Conservation (phyloP, 306 rosid species). For the Citrullus colocynthis region DNA sequence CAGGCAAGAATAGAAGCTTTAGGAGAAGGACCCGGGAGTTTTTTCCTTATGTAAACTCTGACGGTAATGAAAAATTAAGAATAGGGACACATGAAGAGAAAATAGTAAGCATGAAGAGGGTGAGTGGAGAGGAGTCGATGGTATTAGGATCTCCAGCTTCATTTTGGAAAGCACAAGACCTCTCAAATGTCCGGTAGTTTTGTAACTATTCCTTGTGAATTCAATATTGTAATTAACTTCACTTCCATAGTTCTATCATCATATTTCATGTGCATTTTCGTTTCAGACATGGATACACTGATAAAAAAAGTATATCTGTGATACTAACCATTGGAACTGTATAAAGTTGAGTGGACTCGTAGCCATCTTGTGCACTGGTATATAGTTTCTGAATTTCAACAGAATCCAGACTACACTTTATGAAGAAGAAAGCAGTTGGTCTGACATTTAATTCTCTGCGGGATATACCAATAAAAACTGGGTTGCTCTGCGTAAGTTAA, state of each 20-base stretch:
- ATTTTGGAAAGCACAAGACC: not conserved
- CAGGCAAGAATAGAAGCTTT: not conserved
- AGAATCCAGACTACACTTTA: slow-evolving; percentile 65
- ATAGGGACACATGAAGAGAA: not conserved
- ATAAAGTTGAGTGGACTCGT: slow-evolving; percentile 77
- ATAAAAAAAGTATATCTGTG: not conserved
- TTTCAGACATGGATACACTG: not conserved
- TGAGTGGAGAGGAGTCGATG: not conserved
- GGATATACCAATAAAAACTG: slow-evolving; percentile 63
- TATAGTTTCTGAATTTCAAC: slow-evolving; percentile 57
- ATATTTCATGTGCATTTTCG: not conserved
- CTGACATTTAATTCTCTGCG: slow-evolving; percentile 68
- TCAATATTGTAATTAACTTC: not conserved
- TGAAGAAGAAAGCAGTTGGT: slow-evolving; percentile 71
- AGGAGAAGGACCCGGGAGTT: not conserved
- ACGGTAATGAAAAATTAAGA: not conserved
- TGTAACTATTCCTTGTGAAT: not conserved
- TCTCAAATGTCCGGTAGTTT: not conserved
- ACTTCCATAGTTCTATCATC: not conserved
- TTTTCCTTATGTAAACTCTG: not conserved
- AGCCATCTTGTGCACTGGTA: slow-evolving; percentile 72
- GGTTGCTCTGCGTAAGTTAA: slow-evolving; percentile 39
- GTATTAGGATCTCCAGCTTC: not conserved
- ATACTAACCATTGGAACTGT: slow-evolving; percentile 60
- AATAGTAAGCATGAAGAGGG: not conserved